Percentiles rank a stretch among this genome's conserved stretches.
Evolutionary conservation across 805 yeast genomes (phyloP).

Genomic region (Ogataea thermomethanolica): DNA sequence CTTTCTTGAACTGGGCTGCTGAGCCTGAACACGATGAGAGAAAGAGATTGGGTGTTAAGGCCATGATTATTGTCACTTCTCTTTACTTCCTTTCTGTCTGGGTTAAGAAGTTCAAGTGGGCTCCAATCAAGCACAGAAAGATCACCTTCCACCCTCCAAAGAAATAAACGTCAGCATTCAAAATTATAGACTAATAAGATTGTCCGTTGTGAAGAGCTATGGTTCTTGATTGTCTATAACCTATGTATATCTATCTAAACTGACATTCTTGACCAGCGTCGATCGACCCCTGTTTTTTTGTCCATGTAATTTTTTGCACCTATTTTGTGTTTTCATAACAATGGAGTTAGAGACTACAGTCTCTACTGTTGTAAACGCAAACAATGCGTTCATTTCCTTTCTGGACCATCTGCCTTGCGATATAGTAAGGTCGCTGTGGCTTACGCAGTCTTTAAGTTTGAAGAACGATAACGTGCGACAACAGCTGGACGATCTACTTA

Average conservation of each 20-base stretch:
- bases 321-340: background rate
- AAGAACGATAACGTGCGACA: conserved; percentile 19
- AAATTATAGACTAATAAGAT: conserved; percentile 10
- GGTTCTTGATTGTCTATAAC: conserved; percentile 9
- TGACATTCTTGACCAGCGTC: conserved; percentile 10
- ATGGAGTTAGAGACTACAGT: conserved; percentile 14
- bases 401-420: conserved; percentile 40
- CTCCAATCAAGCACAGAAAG: conserved; percentile 92
- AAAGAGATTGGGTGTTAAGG: conserved; percentile 94
- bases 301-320: background rate
- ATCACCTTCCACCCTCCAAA: conserved; percentile 89
- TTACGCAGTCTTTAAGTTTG: conserved; percentile 32
- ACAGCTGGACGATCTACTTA: conserved; percentile 6
- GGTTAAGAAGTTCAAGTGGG: conserved; percentile 98
- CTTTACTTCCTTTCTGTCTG: conserved; percentile 80
- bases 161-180: conserved; percentile 38
- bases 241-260: conserved; percentile 11
- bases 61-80: conserved; percentile 72
- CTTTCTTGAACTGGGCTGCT: conserved; percentile 96
- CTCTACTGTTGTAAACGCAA: conserved; percentile 29
- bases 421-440: conserved; percentile 35
- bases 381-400: conserved; percentile 35
- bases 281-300: conserved; percentile 5
- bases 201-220: conserved; percentile 10
- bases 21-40: conserved; percentile 99